phyloP scores from a whole-genome alignment of 2,329 filamentous ascomycete species.

The Stemphylium lycopersici region DNA sequence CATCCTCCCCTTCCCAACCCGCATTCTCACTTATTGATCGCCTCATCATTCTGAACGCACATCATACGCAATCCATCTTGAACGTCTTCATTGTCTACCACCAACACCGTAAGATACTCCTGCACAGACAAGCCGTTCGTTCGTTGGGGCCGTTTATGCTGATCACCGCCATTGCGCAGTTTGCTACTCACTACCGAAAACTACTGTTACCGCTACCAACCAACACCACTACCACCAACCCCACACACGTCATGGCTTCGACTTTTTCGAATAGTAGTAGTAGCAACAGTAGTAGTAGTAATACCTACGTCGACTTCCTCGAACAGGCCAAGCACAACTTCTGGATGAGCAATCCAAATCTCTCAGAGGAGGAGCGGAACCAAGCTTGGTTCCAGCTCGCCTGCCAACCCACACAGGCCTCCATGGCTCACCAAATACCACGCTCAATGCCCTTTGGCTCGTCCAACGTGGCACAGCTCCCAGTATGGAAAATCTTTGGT shows the following conservation, averaged over 20 bases:
- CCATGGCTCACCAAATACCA: conserved; percentile 39
- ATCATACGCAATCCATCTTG: conserved; percentile 13
- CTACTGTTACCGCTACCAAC: conserved; percentile 1
- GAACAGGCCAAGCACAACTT: conserved; percentile 47
- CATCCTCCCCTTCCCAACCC: conserved; percentile 28
- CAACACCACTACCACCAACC: conserved; percentile 5
- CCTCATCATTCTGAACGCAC: conserved; percentile 30
- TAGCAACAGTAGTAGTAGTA: conserved; percentile 20
- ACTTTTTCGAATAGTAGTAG: conserved; percentile 25
- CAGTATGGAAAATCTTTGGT: conserved; percentile 46
- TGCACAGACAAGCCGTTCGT: conserved; percentile 15
- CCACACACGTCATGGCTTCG: conserved; percentile 33
- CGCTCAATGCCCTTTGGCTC: conserved; percentile 41
- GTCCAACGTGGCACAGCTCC: conserved; percentile 30
- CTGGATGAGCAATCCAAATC: conserved; percentile 40
- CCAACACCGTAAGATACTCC: conserved; percentile 23
- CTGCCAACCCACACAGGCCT: conserved; percentile 24
- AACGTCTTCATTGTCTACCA: conserved; percentile 1
- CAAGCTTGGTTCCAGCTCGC: conserved; percentile 43
- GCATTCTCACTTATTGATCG: conserved; percentile 35
- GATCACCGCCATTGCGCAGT: conserved; percentile 25
- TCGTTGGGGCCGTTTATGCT: conserved; percentile 20
- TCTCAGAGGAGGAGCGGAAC: conserved; percentile 45
- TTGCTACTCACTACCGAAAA: not conserved
- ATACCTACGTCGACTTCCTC: conserved; percentile 36